These are phyloP conservation scores for Plasmodium gonderi DNA, from an alignment of 169 alveolate species.

Conservation along the genomic window DNA sequence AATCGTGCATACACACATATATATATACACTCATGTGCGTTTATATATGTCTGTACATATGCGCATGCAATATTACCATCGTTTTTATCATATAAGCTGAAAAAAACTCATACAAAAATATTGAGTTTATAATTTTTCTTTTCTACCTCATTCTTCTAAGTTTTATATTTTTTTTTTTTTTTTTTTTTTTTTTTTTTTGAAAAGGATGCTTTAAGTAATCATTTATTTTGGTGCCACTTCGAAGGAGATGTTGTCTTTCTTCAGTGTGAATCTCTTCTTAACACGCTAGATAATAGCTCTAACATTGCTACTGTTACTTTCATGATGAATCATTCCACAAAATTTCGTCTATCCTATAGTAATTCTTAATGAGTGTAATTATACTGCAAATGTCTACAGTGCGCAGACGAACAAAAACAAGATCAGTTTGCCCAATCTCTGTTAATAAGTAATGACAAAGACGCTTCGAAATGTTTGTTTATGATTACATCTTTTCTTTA, in stretches of 20 bases:
- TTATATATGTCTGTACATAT: not conserved
- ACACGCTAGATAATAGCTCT: not conserved
- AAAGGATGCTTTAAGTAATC: constrained; percentile 18
- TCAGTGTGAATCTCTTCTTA: not conserved
- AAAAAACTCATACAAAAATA: not conserved
- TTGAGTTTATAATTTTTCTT: not conserved
- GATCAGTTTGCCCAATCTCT: not conserved
- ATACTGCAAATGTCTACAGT: not conserved
- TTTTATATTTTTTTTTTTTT: not conserved
- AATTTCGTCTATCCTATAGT: not conserved
- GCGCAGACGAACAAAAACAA: not conserved
- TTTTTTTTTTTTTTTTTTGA: constrained; percentile 4
- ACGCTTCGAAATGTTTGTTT: no score
- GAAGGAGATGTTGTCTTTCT: not conserved
- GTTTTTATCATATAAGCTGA: not conserved
- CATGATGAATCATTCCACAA: not conserved
- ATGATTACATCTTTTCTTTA: no score
- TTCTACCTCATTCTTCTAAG: not conserved
- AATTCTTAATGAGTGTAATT: not conserved
- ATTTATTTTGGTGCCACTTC: not conserved
- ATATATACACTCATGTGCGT: not conserved
- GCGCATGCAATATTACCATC: not conserved
- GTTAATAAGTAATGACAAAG: not conserved
- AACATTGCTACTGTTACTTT: not conserved
- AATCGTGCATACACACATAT: not conserved